Percentiles rank a stretch among this genome's conserved stretches.
These are phyloP conservation scores for Colletotrichum sp. DNA, from an alignment of 2,329 filamentous ascomycete species.

Conservation along the genomic window DNA sequence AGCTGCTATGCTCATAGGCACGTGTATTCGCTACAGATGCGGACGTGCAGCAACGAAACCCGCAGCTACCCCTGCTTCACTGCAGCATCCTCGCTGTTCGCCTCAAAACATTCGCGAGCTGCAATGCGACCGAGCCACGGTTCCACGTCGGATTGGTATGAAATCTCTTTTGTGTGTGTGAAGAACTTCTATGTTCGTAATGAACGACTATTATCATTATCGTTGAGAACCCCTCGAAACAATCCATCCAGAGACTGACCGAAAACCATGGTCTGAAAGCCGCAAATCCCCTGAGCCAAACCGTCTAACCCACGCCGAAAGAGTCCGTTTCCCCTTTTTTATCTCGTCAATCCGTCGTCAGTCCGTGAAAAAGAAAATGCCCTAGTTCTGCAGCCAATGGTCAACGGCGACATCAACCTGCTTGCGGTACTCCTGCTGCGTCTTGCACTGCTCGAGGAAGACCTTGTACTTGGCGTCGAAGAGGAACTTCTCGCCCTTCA, in stretches of 20 bases:
- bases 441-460: conserved; percentile 91
- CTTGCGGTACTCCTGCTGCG: conserved; percentile 82
- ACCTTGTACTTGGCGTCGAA: conserved; percentile 90
- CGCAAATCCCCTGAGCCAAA: background rate
- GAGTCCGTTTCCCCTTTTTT: background rate
- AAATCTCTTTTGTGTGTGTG: background rate
- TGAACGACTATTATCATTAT: conserved; percentile 12
- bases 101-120: background rate
- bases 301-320: background rate
- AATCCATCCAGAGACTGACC: background rate
- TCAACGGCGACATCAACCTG: conserved; percentile 71
- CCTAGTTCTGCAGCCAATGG: conserved; percentile 30
- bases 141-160: no score
- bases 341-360: background rate
- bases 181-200: background rate
- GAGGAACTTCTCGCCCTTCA: conserved; percentile 77
- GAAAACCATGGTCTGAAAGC: background rate
- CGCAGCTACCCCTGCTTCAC: background rate
- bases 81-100: background rate
- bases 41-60: conserved; percentile 3
- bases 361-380: background rate
- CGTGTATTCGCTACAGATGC: conserved; percentile 21
- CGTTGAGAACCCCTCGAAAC: background rate
- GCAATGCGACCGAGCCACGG: background rate
- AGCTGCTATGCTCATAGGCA: conserved; percentile 14